A percentile compares a stretch with the other conserved stretches of the same genome.
Conservation (phyloP, 2,329 filamentous ascomycete species). For the Venturia nashicola region DNA sequence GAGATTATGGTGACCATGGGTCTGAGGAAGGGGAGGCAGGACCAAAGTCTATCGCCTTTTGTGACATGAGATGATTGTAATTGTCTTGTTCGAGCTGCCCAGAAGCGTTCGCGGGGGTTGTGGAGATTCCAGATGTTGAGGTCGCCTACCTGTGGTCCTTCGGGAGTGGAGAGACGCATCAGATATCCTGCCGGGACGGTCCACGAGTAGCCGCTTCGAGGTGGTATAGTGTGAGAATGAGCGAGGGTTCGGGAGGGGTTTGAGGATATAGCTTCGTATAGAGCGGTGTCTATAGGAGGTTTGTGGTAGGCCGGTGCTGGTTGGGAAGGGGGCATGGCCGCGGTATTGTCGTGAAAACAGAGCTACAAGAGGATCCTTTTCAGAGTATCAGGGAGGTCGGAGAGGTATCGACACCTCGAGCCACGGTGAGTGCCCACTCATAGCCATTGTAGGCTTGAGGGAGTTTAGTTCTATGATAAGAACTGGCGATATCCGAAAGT, state of each 20-base stretch:
- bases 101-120: slow-evolving; percentile 71
- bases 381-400: background rate
- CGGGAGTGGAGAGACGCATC: slow-evolving; percentile 60
- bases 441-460: background rate
- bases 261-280: slow-evolving; percentile 7
- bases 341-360: background rate
- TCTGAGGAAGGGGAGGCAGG: slow-evolving; percentile 61
- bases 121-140: slow-evolving; percentile 69
- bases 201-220: slow-evolving; percentile 65
- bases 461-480: background rate
- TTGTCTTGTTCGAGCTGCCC: slow-evolving; percentile 68
- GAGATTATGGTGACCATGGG: slow-evolving; percentile 56
- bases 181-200: slow-evolving; percentile 55
- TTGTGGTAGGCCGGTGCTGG: slow-evolving; percentile 6
- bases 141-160: slow-evolving; percentile 72
- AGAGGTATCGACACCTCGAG: background rate
- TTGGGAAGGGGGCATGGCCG: background rate
- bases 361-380: too few species aligned
- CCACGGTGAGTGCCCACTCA: background rate
- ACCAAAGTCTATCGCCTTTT: slow-evolving; percentile 65
- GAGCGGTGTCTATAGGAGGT: slow-evolving; percentile 6
- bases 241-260: slow-evolving; percentile 16
- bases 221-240: slow-evolving; percentile 51
- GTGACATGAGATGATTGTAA: slow-evolving; percentile 65
- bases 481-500: background rate